Evolutionary conservation across 73 alveolate genomes (phyloP), one percentile per base, ranked within the genome.

Genomic region (Stentor coeruleus): DNA sequence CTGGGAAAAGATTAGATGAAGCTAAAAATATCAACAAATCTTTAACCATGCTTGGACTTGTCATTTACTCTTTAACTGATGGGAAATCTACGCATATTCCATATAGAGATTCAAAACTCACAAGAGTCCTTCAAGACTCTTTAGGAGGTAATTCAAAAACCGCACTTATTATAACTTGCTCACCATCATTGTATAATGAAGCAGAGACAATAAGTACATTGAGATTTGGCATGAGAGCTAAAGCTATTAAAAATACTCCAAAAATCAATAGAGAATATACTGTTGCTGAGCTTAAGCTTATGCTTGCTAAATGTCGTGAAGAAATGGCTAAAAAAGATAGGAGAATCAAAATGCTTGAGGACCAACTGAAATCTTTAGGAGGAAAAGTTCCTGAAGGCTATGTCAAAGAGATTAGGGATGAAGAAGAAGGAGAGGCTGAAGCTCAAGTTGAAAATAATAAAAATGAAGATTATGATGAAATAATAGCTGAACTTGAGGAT

Each of bases 121-220:
- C 99, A 35, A 87, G 98, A 75, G 92, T 97, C 73, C 87, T 97
- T 38, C 91, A 96, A 89, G 99, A 97, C 82, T 97, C 99, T 57
- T 85, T 97, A 26, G 99, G 99, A 77, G 99, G 99, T 35, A 97
- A 97, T 89, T 94, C 99, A 26, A 97, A 97, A 82, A 97, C 99
- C 3, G 99, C 95, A 35, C 94, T 97, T 98, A 95, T 97, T 55
- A 99, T 99, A 3, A 96, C 97, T 74, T 86, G 96, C 20, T 97
- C 99, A 0, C 99, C 99, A 36, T 98, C 98, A 39, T 98, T 92
- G 85, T 96, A 95, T 87, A 97, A 97, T 89, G 95, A 91, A 59
- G 99, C 96, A 59, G 99, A 97, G 91, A 94, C 99, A n/a, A 83
- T 97, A 49, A 87, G 98, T 11, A 97, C 99, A 40, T 83, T 97